Evolutionary conservation across 495 filamentous ascomycete species (phyloP).

Genomic region (Lophiotrema nucula): DNA sequence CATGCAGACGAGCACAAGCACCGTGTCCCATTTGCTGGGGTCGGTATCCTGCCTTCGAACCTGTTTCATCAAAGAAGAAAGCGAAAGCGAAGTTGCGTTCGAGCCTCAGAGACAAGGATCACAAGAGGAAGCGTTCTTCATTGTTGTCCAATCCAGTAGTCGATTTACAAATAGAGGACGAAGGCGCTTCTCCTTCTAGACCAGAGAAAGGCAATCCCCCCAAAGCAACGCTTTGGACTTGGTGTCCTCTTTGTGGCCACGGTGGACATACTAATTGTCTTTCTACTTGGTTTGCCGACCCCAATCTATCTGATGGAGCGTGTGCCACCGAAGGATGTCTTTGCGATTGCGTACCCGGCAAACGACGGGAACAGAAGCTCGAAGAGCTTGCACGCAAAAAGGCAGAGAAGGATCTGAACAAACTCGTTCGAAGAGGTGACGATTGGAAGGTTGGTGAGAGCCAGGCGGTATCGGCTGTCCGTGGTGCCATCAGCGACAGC

Average conservation of each 20-base stretch:
- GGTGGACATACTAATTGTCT: constrained; percentile 39
- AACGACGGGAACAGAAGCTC: constrained; percentile 28
- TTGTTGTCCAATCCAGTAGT: not conserved
- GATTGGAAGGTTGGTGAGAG: constrained; percentile 34
- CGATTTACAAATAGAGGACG: not conserved
- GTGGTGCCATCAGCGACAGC: constrained; percentile 17
- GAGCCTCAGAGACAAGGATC: constrained; percentile 11
- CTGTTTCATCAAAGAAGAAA: constrained; percentile 20
- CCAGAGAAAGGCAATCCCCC: constrained; percentile 10
- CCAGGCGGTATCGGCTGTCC: constrained; percentile 29
- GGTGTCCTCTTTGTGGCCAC: constrained; percentile 42
- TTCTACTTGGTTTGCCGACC: constrained; percentile 35
- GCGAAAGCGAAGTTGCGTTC: constrained; percentile 22
- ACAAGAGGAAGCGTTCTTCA: constrained; percentile 24
- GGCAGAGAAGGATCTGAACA: constrained; percentile 24
- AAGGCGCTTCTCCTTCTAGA: constrained; percentile 10
- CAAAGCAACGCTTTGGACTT: constrained; percentile 33
- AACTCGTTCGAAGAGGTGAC: constrained; percentile 28
- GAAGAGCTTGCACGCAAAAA: constrained; percentile 17
- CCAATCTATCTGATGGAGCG: constrained; percentile 29
- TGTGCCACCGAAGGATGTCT: constrained; percentile 42
- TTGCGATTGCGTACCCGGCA: constrained; percentile 38
- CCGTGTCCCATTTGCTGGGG: constrained; percentile 41
- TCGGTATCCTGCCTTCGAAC: constrained; percentile 36
- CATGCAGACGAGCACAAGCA: constrained; percentile 35